A percentile compares a stretch with the other conserved stretches of the same genome.
Evolutionary conservation across 306 rosid genomes (phyloP).

Genomic region (Parietaria judaica): DNA sequence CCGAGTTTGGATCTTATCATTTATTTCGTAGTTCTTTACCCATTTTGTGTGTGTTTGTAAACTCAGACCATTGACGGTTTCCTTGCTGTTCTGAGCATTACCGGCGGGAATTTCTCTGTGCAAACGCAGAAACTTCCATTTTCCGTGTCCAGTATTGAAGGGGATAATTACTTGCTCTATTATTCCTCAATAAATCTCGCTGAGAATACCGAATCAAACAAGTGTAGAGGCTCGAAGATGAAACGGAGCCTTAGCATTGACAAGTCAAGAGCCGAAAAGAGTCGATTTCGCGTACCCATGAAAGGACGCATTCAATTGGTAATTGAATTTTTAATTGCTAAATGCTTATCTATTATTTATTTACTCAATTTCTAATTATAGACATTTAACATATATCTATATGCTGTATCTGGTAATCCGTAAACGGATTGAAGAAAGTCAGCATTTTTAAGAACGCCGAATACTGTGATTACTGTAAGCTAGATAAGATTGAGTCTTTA

Average conservation of each 20-base stretch:
- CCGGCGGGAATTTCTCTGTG: conserved; percentile 73
- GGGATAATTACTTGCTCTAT: conserved; percentile 61
- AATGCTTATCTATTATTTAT: no score
- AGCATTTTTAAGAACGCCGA: no score
- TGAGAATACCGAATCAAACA: conserved; percentile 35
- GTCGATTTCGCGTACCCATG: conserved; percentile 56
- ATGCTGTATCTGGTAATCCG: no score
- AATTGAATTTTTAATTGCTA: conserved; percentile 18
- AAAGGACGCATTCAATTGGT: conserved; percentile 80
- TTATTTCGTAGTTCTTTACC: no score
- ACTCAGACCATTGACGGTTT: conserved; percentile 74
- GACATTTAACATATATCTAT: no score
- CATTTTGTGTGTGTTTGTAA: neutral
- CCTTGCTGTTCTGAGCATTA: conserved; percentile 67
- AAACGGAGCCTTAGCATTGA: conserved; percentile 55
- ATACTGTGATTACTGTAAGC: no score
- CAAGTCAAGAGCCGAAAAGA: conserved; percentile 42
- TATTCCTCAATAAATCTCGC: conserved; percentile 58
- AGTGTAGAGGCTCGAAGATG: conserved; percentile 40
- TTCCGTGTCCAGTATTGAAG: conserved; percentile 67
- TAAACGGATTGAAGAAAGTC: no score
- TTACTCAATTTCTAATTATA: no score
- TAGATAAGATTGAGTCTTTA: no score
- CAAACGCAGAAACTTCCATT: conserved; percentile 67
- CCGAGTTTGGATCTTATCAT: no score